Percentiles rank a stretch among this genome's conserved stretches.
phyloP scores from a whole-genome alignment of 192 early-diverging fungal species.

The Entomortierella lignicola region DNA sequence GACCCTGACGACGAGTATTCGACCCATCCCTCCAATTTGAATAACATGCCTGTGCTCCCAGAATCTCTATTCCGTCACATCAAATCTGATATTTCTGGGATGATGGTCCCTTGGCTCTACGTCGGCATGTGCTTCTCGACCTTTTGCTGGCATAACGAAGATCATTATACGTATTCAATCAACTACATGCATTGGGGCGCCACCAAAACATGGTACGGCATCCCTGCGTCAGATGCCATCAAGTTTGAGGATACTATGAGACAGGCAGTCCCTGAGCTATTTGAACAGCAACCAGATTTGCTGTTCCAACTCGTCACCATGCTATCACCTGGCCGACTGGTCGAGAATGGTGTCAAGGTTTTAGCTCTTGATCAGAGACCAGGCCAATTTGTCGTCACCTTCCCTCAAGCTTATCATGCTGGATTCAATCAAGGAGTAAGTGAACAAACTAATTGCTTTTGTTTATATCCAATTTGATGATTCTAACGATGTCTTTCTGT shows the following conservation, averaged over 20 bases:
- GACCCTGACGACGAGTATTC: constrained; percentile 75
- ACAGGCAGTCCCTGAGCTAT: constrained; percentile 85
- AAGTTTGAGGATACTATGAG: constrained; percentile 89
- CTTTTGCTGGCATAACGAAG: constrained; percentile 99
- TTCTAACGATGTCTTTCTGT: not conserved
- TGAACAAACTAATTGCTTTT: constrained; percentile 6
- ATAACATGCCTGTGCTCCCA: constrained; percentile 83
- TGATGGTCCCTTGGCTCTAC: constrained; percentile 98
- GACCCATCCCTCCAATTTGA: constrained; percentile 87
- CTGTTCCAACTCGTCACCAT: constrained; percentile 95
- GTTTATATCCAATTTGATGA: constrained; percentile 4
- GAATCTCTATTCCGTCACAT: constrained; percentile 91
- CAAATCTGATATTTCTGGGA: constrained; percentile 93
- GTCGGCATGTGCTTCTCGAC: constrained; percentile 96
- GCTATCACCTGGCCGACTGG: constrained; percentile 80
- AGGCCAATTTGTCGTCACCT: constrained; percentile 94
- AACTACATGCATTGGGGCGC: constrained; percentile 98
- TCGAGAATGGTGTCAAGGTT: constrained; percentile 80
- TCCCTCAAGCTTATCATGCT: constrained; percentile 93
- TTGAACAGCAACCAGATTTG: constrained; percentile 91
- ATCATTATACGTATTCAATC: constrained; percentile 96
- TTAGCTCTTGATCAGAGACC: constrained; percentile 87
- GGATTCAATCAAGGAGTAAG: constrained; percentile 96
- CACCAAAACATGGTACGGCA: constrained; percentile 98
- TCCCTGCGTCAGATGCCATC: constrained; percentile 82